Conservation (phyloP, 352 stramenopile genomes). For the Globisporangium camurandrum region DNA sequence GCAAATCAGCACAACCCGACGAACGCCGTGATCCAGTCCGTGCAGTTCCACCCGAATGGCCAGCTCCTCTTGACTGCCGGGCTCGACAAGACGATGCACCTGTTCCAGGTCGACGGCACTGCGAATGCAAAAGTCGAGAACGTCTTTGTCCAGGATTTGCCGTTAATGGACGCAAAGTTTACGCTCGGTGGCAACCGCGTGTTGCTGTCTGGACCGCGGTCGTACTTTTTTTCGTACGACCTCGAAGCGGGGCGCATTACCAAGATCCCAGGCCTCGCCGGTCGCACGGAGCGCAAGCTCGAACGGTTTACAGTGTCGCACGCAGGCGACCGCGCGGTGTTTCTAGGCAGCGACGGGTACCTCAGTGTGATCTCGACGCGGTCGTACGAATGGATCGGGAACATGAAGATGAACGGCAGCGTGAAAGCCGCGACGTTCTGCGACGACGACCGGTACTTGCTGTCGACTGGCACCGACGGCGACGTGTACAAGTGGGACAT, state of each 20-base stretch:
- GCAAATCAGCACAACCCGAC: constrained; percentile 87
- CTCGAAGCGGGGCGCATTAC: constrained; percentile 87
- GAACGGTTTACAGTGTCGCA: constrained; percentile 89
- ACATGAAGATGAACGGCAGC: constrained; percentile 96
- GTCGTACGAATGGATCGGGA: constrained; percentile 90
- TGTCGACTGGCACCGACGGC: constrained; percentile 93
- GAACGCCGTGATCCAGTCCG: constrained; percentile 77
- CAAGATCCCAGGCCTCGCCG: constrained; percentile 86
- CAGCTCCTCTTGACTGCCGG: constrained; percentile 86
- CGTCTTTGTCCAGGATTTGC: constrained; percentile 87
- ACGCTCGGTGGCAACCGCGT: constrained; percentile 70
- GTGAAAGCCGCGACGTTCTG: constrained; percentile 88
- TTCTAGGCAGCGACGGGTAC: constrained; percentile 94
- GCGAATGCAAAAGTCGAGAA: constrained; percentile 86
- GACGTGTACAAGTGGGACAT: constrained; percentile 97
- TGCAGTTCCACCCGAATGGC: constrained; percentile 87
- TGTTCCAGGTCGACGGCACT: constrained; percentile 90
- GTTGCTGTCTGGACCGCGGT: constrained; percentile 88
- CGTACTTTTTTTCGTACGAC: constrained; percentile 97
- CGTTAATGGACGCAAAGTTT: constrained; percentile 85
- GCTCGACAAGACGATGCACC: constrained; percentile 89
- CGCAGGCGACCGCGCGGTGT: constrained; percentile 86
- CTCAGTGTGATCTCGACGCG: constrained; percentile 89
- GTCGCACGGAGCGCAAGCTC: constrained; percentile 88
- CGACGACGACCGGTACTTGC: constrained; percentile 87